Percentiles rank a stretch among this genome's conserved stretches.
Evolutionary conservation across 768 basidiomycete genomes (phyloP).

Genomic region (Mycena haematopus): DNA sequence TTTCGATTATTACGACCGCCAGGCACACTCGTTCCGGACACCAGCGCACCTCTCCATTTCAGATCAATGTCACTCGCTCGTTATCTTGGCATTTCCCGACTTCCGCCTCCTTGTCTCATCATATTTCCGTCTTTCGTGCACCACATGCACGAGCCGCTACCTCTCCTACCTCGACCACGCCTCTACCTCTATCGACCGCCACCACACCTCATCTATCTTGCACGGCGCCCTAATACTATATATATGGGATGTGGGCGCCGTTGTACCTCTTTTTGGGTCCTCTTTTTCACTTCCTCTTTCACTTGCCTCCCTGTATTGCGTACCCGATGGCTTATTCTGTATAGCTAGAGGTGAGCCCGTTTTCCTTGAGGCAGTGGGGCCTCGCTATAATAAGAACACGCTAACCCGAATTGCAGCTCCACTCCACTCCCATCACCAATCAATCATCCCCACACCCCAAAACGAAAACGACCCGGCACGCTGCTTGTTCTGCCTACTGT

Average conservation of each 20-base stretch:
- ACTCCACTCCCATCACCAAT: not conserved
- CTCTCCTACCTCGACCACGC: not conserved
- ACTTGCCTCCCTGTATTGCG: not conserved
- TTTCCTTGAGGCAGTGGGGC: too few relatives aligned
- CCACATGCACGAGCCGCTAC: too few relatives aligned
- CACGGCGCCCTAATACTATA: too few relatives aligned
- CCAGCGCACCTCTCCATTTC: constrained; percentile 14
- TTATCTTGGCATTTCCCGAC: not conserved
- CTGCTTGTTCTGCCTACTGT: not conserved
- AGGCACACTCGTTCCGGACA: constrained; percentile 32
- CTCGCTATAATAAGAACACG: not conserved
- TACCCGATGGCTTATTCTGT: not conserved
- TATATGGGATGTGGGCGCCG: not conserved
- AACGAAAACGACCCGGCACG: not conserved
- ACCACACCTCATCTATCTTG: not conserved
- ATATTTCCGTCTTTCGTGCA: not conserved
- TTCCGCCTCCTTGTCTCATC: not conserved
- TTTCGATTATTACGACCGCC: constrained; percentile 12
- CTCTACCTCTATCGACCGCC: not conserved
- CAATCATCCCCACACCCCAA: not conserved
- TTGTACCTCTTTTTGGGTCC: not conserved
- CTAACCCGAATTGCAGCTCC: not conserved
- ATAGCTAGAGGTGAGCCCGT: constrained; percentile 2
- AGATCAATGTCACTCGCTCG: not conserved
- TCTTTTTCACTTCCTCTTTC: too few relatives aligned